These are phyloP conservation scores for Stygiomarasmius scandens DNA, from an alignment of 1,284 basidiomycete species.

Conservation along the genomic window DNA sequence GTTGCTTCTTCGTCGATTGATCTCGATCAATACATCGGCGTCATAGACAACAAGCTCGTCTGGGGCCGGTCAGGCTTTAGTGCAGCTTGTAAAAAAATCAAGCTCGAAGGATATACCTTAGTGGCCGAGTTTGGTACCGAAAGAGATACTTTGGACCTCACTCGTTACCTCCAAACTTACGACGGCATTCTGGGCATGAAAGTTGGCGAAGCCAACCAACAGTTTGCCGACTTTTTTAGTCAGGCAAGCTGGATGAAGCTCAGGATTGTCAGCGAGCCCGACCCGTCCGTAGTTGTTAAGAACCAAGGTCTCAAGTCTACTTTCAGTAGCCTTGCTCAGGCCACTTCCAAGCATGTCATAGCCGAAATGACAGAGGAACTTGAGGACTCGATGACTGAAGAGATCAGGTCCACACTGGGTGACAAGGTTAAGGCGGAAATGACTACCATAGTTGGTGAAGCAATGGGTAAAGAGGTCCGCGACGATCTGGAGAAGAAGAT, in stretches of 20 bases:
- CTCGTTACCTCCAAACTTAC: constrained; percentile 8
- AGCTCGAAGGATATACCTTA: not conserved
- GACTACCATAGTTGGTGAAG: not conserved
- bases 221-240: not conserved
- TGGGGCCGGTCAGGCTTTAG: too few relatives aligned
- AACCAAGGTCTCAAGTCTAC: not conserved
- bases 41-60: too few relatives aligned
- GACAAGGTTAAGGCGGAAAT: constrained; percentile 1
- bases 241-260: constrained; percentile 4
- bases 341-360: not conserved
- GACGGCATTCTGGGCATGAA: constrained; percentile 7
- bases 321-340: not conserved
- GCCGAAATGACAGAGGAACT: constrained; percentile 5
- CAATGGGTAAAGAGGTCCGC: not conserved
- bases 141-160: constrained; percentile 3
- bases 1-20: too few relatives aligned
- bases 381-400: not conserved
- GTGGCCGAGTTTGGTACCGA: too few relatives aligned
- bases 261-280: constrained; percentile 3
- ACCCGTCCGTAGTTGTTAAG: not conserved
- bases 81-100: not conserved
- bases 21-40: too few relatives aligned
- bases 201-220: not conserved
- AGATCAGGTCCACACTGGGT: not conserved
- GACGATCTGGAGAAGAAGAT: not conserved